These are phyloP conservation scores for Apiospora aurea DNA, from an alignment of 2,329 filamentous ascomycete genomes.

Conservation along the genomic window DNA sequence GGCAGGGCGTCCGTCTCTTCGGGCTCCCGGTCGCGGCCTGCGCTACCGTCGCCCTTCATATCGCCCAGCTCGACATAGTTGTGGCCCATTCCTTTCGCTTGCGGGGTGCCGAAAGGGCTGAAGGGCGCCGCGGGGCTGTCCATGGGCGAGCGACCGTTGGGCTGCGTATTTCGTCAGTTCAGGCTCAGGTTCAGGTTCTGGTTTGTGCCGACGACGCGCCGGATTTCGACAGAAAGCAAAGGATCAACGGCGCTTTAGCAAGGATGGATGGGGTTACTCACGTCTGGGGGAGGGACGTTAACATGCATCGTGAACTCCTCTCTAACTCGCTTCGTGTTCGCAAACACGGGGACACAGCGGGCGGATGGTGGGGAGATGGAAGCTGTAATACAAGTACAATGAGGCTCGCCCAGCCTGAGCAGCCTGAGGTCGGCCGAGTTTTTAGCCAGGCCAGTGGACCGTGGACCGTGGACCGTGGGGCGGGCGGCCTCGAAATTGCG, in stretches of 20 bases:
- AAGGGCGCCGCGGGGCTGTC: neutral
- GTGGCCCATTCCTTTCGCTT: neutral
- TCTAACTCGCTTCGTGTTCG: neutral
- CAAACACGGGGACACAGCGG: neutral
- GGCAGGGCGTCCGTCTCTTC: neutral
- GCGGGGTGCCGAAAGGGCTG: conserved; percentile 6
- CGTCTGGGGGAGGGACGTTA: neutral
- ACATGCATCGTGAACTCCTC: conserved; percentile 22
- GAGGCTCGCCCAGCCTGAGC: neutral
- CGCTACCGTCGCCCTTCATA: neutral
- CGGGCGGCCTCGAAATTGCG: conserved; percentile 21
- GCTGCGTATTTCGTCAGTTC: neutral
- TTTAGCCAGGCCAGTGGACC: neutral
- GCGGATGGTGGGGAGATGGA: neutral
- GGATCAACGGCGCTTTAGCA: neutral
- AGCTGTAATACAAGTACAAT: neutral
- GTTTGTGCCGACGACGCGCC: too few relatives aligned
- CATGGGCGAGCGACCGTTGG: conserved; percentile 3
- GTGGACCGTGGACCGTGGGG: neutral
- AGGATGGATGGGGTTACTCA: conserved; percentile 2
- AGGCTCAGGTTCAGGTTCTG: too few relatives aligned
- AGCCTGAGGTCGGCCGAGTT: conserved; percentile 10
- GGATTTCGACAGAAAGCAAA: too few relatives aligned
- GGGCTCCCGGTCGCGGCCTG: neutral
- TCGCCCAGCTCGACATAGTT: conserved; percentile 22